Evolutionary conservation across 176 grass and related monocot species (phyloP).

Genomic region (Raddia guianensis): DNA sequence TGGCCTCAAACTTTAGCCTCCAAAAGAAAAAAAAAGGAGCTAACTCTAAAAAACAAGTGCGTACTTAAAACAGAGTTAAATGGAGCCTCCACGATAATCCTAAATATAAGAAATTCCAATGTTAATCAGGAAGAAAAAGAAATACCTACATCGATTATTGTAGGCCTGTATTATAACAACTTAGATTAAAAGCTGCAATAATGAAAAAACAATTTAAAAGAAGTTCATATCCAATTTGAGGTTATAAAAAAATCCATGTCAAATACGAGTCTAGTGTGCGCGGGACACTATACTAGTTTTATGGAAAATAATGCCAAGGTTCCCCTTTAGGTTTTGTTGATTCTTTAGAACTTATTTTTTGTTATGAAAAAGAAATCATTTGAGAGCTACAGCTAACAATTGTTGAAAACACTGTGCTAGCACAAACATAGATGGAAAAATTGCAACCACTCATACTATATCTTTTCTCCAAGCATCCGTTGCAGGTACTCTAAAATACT

Average conservation of each 20-base stretch:
- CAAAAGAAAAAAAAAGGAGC: background rate
- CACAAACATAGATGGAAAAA: background rate
- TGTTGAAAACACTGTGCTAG: background rate
- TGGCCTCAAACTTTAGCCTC: background rate
- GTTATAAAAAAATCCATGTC: too few relatives aligned
- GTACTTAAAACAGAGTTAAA: too few relatives aligned
- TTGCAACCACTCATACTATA: constrained; percentile 1
- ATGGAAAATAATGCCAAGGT: background rate
- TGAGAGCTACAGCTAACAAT: background rate
- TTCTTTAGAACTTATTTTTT: background rate
- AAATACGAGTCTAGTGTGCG: too few relatives aligned
- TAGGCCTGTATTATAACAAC: too few relatives aligned
- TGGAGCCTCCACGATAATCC: too few relatives aligned
- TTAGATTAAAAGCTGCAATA: too few relatives aligned
- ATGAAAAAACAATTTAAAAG: too few relatives aligned
- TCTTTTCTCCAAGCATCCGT: background rate
- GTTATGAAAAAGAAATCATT: background rate
- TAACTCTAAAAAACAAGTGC: background rate
- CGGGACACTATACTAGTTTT: background rate
- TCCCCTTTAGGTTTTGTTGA: background rate
- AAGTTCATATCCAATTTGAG: too few relatives aligned
- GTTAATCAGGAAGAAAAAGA: too few relatives aligned
- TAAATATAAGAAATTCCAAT: too few relatives aligned
- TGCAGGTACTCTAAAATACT: too few relatives aligned
- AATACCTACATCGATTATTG: too few relatives aligned